Conservation (phyloP, 805 yeast genomes). For the Candida morakotiae region DNA sequence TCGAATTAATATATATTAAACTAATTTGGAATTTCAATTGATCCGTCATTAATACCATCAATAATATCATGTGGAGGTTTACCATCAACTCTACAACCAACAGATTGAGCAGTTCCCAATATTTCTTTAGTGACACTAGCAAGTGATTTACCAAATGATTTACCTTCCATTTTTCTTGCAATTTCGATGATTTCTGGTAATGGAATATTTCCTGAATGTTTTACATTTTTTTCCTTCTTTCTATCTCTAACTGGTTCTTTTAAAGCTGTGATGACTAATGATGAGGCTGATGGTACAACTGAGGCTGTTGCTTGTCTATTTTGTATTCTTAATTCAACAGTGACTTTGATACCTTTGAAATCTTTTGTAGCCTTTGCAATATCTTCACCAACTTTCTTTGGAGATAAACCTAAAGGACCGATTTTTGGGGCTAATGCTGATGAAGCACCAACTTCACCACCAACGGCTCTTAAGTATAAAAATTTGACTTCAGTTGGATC, state of each 20-base stretch:
- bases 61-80: slow-evolving; percentile 99
- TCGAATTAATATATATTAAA: too few relatives aligned
- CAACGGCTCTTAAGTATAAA: slow-evolving; percentile 99
- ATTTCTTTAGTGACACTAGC: slow-evolving; percentile 98
- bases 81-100: slow-evolving; percentile 99
- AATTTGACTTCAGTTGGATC: slow-evolving; percentile 98
- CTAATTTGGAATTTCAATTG: slow-evolving; percentile 76
- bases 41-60: slow-evolving; percentile 98
- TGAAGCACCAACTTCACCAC: slow-evolving; percentile 99
- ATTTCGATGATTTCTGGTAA: slow-evolving; percentile 94
- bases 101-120: slow-evolving; percentile 99
- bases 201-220: slow-evolving; percentile 98
- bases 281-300: slow-evolving; percentile 99
- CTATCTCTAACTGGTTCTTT: slow-evolving; percentile 99
- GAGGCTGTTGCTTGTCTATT: slow-evolving; percentile 99
- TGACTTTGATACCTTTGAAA: slow-evolving; percentile 99
- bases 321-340: slow-evolving; percentile 97
- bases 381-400: slow-evolving; percentile 99
- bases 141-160: slow-evolving; percentile 96
- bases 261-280: slow-evolving; percentile 97
- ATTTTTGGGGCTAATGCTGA: slow-evolving; percentile 99
- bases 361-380: slow-evolving; percentile 99
- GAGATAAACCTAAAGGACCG: slow-evolving; percentile 99
- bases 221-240: slow-evolving; percentile 99
- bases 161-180: slow-evolving; percentile 96